Conservation (phyloP, 805 yeast species). For the Lachancea mirantina region DNA sequence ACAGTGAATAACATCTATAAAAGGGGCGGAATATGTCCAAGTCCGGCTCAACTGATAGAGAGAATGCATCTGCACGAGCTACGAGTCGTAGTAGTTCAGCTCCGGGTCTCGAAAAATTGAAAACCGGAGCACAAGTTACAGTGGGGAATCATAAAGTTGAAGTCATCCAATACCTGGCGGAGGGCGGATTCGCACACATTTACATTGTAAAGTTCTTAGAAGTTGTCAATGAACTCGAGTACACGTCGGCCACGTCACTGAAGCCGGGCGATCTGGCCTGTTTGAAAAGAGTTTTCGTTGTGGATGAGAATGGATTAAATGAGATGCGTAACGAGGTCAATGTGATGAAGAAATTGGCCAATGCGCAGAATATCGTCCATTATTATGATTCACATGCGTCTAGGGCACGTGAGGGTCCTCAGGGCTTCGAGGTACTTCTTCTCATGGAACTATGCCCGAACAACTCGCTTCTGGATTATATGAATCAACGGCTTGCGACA, state of each 20-base stretch:
- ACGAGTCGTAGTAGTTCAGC: constrained; percentile 4
- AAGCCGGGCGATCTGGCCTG: constrained; percentile 49
- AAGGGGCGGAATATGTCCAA: too few relatives aligned
- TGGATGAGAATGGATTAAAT: constrained; percentile 60
- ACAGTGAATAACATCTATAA: too few relatives aligned
- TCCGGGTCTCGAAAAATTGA: constrained; percentile 10
- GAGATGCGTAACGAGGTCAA: constrained; percentile 69
- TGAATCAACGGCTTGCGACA: constrained; percentile 78
- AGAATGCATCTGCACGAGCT: constrained; percentile 1
- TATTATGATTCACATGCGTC: constrained; percentile 76
- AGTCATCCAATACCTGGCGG: constrained; percentile 52
- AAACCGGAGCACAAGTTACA: constrained; percentile 47
- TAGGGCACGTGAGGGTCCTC: constrained; percentile 33
- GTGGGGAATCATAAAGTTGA: constrained; percentile 58
- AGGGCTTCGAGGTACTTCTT: constrained; percentile 76
- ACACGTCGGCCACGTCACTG: constrained; percentile 13
- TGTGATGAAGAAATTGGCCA: constrained; percentile 58
- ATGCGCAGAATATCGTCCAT: constrained; percentile 53
- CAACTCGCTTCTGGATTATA: constrained; percentile 77
- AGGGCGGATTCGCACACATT: constrained; percentile 79
- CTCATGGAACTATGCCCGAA: constrained; percentile 92
- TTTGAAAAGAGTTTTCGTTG: constrained; percentile 66
- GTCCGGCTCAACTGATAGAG: constrained; percentile 7
- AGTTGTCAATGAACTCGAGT: constrained; percentile 20
- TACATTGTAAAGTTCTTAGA: constrained; percentile 51